phyloP scores from a whole-genome alignment of 495 filamentous ascomycete species.

The Evansstolkia leycettana region DNA sequence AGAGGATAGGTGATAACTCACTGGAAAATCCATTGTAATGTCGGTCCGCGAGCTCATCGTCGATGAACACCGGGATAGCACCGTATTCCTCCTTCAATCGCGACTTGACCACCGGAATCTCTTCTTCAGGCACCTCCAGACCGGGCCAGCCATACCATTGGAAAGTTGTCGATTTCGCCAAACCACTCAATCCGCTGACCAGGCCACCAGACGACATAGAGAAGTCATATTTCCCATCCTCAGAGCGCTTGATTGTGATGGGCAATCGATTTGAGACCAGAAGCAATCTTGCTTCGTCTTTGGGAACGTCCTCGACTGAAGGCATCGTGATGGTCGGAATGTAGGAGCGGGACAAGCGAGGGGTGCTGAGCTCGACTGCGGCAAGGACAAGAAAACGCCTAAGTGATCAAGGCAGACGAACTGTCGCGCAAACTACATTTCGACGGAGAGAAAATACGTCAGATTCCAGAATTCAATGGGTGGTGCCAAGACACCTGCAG shows the following conservation, averaged over 20 bases:
- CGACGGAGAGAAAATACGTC: too few species aligned
- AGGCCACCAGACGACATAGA: slow-evolving; percentile 92
- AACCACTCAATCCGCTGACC: slow-evolving; percentile 77
- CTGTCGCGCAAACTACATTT: too few species aligned
- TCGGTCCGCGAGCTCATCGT: slow-evolving; percentile 64
- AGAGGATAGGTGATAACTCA: slow-evolving; percentile 29
- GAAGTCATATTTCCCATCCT: slow-evolving; percentile 75
- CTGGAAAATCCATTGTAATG: slow-evolving; percentile 86
- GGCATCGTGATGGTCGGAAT: slow-evolving; percentile 16
- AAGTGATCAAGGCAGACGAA: too few species aligned
- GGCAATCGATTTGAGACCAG: slow-evolving; percentile 89
- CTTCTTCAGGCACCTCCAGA: slow-evolving; percentile 64
- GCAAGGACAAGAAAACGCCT: too few species aligned
- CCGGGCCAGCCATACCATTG: slow-evolving; percentile 98
- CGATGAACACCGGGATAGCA: slow-evolving; percentile 65
- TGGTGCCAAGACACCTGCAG: too few species aligned
- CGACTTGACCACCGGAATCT: slow-evolving; percentile 48
- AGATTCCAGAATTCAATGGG: too few species aligned
- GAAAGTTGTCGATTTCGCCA: slow-evolving; percentile 85
- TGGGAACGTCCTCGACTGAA: slow-evolving; percentile 17
- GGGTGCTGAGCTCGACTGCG: too few species aligned
- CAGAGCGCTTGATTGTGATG: slow-evolving; percentile 85
- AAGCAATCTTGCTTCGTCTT: slow-evolving; percentile 44
- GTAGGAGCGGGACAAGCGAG: too few species aligned
- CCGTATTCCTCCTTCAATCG: slow-evolving; percentile 61